phyloP scores from a whole-genome alignment of 257 asterid species.

The Scutellaria minor region DNA sequence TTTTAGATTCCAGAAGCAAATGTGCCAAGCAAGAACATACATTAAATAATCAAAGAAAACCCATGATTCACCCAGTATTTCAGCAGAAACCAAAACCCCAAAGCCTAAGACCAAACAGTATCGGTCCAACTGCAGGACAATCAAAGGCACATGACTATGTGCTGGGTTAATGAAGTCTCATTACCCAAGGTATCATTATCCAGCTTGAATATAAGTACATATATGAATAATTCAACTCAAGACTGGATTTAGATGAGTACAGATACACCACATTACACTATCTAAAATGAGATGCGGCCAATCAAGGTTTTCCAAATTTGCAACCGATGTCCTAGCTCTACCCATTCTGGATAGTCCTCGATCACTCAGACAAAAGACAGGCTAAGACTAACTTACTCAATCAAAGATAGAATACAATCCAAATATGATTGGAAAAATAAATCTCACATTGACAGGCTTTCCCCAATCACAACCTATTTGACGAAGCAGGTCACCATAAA shows the following conservation, averaged over 20 bases:
- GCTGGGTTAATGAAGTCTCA: constrained; percentile 15
- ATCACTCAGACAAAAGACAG: neutral
- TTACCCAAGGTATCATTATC: neutral
- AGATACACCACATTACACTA: neutral
- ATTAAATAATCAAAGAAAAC: constrained; percentile 9
- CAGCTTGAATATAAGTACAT: neutral
- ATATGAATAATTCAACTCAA: constrained; percentile 3
- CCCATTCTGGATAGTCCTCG: constrained; percentile 11
- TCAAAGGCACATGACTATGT: neutral
- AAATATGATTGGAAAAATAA: neutral
- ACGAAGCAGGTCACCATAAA: constrained; percentile 3
- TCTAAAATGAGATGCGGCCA: constrained; percentile 4
- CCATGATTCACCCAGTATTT: constrained; percentile 7
- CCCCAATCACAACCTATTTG: constrained; percentile 4
- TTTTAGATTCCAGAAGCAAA: neutral
- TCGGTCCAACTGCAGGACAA: constrained; percentile 1
- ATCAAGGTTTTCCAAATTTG: constrained; percentile 8
- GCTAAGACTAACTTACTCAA: constrained; percentile 2
- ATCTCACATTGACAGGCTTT: neutral
- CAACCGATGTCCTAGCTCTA: neutral
- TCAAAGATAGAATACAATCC: constrained; percentile 17
- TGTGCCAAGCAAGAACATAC: constrained; percentile 14
- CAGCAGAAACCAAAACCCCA: constrained; percentile 19
- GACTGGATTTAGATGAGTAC: constrained; percentile 20
- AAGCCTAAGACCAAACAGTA: neutral